Base-by-base conservation (phyloP, 495 filamentous ascomycete genomes). In the Penicillium robsamsonii region DNA sequence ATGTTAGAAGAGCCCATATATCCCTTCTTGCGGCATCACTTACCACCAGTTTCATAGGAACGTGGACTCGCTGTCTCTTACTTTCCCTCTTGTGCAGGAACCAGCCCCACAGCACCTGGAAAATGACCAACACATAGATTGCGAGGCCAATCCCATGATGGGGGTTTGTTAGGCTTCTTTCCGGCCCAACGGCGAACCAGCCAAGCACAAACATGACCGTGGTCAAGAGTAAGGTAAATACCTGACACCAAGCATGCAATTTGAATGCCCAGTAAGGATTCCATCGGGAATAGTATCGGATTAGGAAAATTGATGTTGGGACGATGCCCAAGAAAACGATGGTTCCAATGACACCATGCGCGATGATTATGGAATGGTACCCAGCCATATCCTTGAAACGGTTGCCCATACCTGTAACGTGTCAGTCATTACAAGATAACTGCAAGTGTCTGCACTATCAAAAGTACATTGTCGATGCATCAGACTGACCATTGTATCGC, bases 71-170 rank as follows among this genome's bases (percentile, higher is more conserved):
- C 43, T 79, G 73, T 59, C 85, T 85, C 45, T 82, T 81, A 62
- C 82, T 83, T 60, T 87, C 83, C 12, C 78, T 73, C 53, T 78
- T 77, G 55, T 87, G 81, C 37, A 95, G 78, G 37, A 89, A 77
- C 60, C 83, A 83, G 17, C 95, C 95, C 60, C 87, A 87, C 20
- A 97, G 58, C 8, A 86, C 80, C 65, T 97, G 95, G 22, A 92
- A 80, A 27, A 96, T 67, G 17, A 97, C 81, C 61, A 94, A 73
- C 29, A 90, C 87, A 70, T 94, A 97, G 54, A 98, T 85, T 37
- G 92, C 88, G 31, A 96, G 74, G 22, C 94, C 94, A 64, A 97
- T 97, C 54, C 91, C 92, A 74, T 92, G 89, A 75, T 98, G 94
- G 2, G 94, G 94, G 69, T 98, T 98, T 44, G 89, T 89, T 60